Evolutionary conservation across 192 early-diverging fungal genomes (phyloP), one percentile per base, ranked within the genome.

Genomic region (Backusella australiensis): DNA sequence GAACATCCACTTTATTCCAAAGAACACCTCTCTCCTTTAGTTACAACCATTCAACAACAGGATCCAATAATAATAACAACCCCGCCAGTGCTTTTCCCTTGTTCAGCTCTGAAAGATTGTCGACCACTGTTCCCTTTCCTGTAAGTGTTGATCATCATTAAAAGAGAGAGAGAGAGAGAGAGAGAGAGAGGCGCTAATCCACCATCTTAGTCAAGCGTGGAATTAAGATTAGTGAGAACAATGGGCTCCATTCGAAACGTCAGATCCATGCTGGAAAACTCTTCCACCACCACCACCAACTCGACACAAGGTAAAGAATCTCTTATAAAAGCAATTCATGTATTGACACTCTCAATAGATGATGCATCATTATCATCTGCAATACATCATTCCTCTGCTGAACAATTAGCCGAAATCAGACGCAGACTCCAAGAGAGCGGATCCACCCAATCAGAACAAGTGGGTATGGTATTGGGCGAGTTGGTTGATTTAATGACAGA

Each of bases 381-480:
- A 26, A 42, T 69, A 38, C 77, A 70, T 12, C 34, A 73, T 35
- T 78, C 76, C 9, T 74, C 80, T 26, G 59, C 52, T 56, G 78
- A 79, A 17, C 69, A 75, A 36, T 74, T 77, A 19, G 38, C 77
- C 15, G 73, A 75, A 29, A 78, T 81, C 67, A 73, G 80, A 41
- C 39, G 29, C 4, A 69, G 72, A 46, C 68, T 81, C 6, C 76
- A 73, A 34, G 34, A 32, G 8, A 72, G 69, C 44, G 76, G 80
- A 0, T 39, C 75, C 6, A 70, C 67, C 1, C 80, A 77, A 70
- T 59, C 80, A 39, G 69, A 56, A 17, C 80, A 78, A 63, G 73
- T 81, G 23, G 80, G 80, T 12, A 74, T 81, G 29, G 80, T 81
- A 4, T 44, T 81, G n/a, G 29, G 74, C 56, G 80, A 81, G 67